A percentile compares a stretch with the other conserved stretches of the same genome.
Conservation (phyloP, 495 filamentous ascomycete genomes). For the Sordaria brevicollis region DNA sequence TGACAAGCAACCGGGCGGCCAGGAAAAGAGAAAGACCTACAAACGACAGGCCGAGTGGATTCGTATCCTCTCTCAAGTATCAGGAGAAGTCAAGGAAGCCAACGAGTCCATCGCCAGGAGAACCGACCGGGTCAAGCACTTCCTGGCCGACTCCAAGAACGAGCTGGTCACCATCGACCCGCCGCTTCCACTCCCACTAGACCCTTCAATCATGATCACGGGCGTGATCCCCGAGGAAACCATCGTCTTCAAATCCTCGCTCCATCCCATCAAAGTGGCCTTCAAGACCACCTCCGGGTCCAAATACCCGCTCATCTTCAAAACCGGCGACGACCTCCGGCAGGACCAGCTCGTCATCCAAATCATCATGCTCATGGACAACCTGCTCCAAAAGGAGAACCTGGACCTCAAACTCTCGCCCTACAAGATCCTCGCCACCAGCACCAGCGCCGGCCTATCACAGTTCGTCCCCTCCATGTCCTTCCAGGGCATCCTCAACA, state of each 20-base stretch:
- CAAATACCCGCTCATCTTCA: conserved; percentile 90
- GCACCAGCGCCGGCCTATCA: conserved; percentile 75
- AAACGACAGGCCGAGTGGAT: conserved; percentile 85
- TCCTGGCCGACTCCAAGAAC: conserved; percentile 80
- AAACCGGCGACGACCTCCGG: conserved; percentile 91
- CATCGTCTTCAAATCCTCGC: conserved; percentile 87
- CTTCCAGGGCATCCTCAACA: conserved; percentile 66
- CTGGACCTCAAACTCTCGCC: conserved; percentile 91
- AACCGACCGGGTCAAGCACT: conserved; percentile 70
- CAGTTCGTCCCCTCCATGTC: conserved; percentile 86
- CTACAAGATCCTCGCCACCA: conserved; percentile 92
- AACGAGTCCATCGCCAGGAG: conserved; percentile 68
- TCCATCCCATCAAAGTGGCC: conserved; percentile 82
- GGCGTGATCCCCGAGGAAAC: conserved; percentile 78
- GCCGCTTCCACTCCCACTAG: conserved; percentile 77
- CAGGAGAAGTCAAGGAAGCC: conserved; percentile 77
- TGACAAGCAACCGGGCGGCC: conserved; percentile 47
- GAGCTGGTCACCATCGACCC: conserved; percentile 75
- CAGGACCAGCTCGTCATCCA: conserved; percentile 98
- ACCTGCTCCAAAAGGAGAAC: conserved; percentile 91
- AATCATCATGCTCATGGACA: conserved; percentile 97
- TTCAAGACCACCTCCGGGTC: conserved; percentile 70
- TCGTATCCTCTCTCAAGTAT: conserved; percentile 75
- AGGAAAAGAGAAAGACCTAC: conserved; percentile 62
- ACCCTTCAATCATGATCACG: conserved; percentile 68